These are phyloP conservation scores for Rhizophagus clarus DNA, from an alignment of 192 early-diverging fungal species.

Conservation along the genomic window DNA sequence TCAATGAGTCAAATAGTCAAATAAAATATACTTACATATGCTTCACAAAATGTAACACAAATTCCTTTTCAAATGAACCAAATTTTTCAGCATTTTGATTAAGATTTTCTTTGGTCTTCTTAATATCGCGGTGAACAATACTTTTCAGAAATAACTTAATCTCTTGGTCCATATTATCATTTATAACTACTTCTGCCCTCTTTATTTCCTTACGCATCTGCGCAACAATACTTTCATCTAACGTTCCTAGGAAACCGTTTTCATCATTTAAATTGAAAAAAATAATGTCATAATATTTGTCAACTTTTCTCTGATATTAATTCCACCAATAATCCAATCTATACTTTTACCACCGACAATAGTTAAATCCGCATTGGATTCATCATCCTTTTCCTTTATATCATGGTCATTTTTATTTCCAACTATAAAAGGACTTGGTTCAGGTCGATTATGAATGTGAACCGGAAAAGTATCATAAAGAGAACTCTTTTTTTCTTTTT, in stretches of 20 bases:
- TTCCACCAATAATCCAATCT: too few relatives aligned
- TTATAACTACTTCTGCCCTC: background rate
- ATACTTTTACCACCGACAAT: constrained; percentile 16
- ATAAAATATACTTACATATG: constrained; percentile 22
- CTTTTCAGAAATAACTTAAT: constrained; percentile 11
- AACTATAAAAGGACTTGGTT: constrained; percentile 19
- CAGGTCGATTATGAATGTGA: constrained; percentile 16
- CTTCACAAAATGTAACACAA: constrained; percentile 5
- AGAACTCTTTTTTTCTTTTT: background rate
- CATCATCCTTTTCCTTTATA: too few relatives aligned
- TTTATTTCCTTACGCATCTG: constrained; percentile 27
- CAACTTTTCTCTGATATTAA: constrained; percentile 6
- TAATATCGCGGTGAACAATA: constrained; percentile 9
- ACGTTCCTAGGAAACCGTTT: constrained; percentile 12
- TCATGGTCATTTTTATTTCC: constrained; percentile 9
- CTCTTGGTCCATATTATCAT: constrained; percentile 2
- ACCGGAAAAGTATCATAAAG: constrained; percentile 22
- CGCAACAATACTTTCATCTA: constrained; percentile 1
- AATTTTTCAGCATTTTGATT: background rate
- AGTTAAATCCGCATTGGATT: constrained; percentile 21
- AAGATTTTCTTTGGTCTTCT: constrained; percentile 19
- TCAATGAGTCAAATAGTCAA: background rate
- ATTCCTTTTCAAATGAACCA: constrained; percentile 1
- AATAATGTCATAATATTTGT: constrained; percentile 10
- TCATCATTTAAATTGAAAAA: constrained; percentile 4